A percentile compares a stretch with the other conserved stretches of the same genome.
phyloP scores from a whole-genome alignment of 2,329 filamentous ascomycete genomes.

The Sporothrix luriei region DNA sequence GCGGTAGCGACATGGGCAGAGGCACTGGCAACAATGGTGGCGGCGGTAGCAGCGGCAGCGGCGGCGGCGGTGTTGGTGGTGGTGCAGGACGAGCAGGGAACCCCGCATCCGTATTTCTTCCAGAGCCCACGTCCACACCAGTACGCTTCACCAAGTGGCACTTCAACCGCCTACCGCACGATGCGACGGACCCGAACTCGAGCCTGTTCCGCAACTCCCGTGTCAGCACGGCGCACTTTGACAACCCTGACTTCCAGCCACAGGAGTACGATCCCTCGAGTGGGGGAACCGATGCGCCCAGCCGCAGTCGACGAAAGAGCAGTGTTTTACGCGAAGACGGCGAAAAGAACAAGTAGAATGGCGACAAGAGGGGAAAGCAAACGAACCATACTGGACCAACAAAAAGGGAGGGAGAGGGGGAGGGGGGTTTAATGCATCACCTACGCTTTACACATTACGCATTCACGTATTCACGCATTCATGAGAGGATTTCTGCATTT shows the following conservation, averaged over 20 bases:
- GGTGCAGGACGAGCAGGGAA: not conserved
- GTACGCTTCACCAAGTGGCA: constrained; percentile 61
- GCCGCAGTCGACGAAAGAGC: constrained; percentile 23
- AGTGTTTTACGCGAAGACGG: constrained; percentile 19
- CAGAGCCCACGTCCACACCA: constrained; percentile 38
- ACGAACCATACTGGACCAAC: not conserved
- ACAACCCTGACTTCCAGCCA: constrained; percentile 64
- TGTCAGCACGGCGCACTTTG: constrained; percentile 68
- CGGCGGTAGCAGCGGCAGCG: not conserved
- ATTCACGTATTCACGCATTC: constrained; percentile 2
- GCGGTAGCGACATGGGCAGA: not conserved
- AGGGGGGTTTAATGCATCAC: not conserved
- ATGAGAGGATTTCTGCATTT: constrained; percentile 6
- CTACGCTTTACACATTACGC: constrained; percentile 1
- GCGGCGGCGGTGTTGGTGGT: not conserved
- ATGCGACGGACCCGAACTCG: constrained; percentile 26
- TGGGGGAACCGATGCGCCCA: not conserved
- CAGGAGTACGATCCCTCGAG: constrained; percentile 53
- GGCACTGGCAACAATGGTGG: not conserved
- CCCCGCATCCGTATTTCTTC: not conserved
- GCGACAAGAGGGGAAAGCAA: not conserved
- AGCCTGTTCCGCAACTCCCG: constrained; percentile 67
- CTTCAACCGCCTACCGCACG: constrained; percentile 43
- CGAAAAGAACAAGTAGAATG: not conserved
- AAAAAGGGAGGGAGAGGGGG: too few relatives aligned